These are phyloP conservation scores for Penicillium concentricum DNA, from an alignment of 2,329 filamentous ascomycete species.

Conservation along the genomic window DNA sequence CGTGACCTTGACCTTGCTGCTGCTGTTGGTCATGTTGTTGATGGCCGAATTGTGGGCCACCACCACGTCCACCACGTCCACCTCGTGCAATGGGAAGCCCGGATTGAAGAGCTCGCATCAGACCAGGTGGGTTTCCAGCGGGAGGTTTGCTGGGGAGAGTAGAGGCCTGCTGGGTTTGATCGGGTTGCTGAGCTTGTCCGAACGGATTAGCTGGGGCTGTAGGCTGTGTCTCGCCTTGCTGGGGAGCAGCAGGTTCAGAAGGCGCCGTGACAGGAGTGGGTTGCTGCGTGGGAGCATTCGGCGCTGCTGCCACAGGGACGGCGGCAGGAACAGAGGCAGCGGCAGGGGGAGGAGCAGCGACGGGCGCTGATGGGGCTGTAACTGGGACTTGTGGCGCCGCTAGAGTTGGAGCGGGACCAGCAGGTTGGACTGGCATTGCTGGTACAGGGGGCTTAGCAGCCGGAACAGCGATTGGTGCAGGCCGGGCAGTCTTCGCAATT, in stretches of 20 bases:
- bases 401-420: conserved; percentile 22
- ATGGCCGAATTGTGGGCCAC: conserved; percentile 34
- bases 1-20: conserved; percentile 16
- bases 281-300: background rate
- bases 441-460: conserved; percentile 29
- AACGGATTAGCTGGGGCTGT: conserved; percentile 26
- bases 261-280: background rate
- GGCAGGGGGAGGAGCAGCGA: conserved; percentile 4
- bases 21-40: conserved; percentile 33
- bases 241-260: conserved; percentile 12
- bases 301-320: background rate
- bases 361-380: conserved; percentile 2
- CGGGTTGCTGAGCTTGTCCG: conserved; percentile 27
- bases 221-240: conserved; percentile 15
- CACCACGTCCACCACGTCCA: conserved; percentile 42
- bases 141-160: conserved; percentile 35
- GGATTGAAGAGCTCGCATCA: conserved; percentile 45
- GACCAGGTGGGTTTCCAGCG: conserved; percentile 40
- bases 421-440: conserved; percentile 18
- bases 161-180: conserved; percentile 23
- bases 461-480: conserved; percentile 40
- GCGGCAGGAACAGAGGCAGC: conserved; percentile 8
- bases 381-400: conserved; percentile 5
- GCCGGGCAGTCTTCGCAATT: conserved; percentile 67
- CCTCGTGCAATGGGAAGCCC: conserved; percentile 47